Base-by-base conservation (phyloP, 192 early-diverging fungal species). In the Podila epicladia region DNA sequence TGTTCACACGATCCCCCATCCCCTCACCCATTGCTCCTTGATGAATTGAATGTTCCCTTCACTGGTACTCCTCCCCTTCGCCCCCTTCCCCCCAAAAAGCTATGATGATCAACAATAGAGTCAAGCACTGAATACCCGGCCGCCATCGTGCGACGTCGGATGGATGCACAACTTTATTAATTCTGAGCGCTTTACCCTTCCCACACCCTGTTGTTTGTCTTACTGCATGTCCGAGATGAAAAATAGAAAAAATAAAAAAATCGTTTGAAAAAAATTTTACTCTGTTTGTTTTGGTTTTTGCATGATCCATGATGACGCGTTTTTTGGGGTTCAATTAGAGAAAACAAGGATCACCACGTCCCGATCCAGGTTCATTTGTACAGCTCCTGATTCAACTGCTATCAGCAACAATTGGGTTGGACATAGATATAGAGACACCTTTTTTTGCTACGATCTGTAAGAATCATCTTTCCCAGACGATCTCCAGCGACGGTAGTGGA, bases 91-190 rank as follows among this genome's bases (percentile, higher is more conserved):
- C 3, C n/a, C 5, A 22, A 20, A 55, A 58, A 78, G 75, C 75
- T 50, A 78, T 78, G 75, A 78, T 78, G 75, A 78, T 78, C 64
- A 65, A 37, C 58, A 49, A 77, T 78, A 78, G 75, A 78, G 75
- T 78, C 75, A 78, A 78, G 75, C 75, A 78, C 75, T 78, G 75
- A 78, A 78, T 78, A 78, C 75, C 75, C 75, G 75, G 75, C 75
- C 75, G 75, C 75, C 75, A 78, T 67, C 75, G 75, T 78, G 75
- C 75, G 75, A 78, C 49, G 75, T 78, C 75, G 75, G 75, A 78
- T 78, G 75, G 75, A 78, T 78, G 75, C 13, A 78, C 75, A 78
- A 71, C 69, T 65, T 75, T 76, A 76, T 70, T 71, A 61, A 78
- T 69, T 78, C 75, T 78, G 75, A 78, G 75, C 75, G 75, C 75